Evolutionary conservation across 164 flowering plant species (phyloP).

Genomic region (Stephania yunnanensis): DNA sequence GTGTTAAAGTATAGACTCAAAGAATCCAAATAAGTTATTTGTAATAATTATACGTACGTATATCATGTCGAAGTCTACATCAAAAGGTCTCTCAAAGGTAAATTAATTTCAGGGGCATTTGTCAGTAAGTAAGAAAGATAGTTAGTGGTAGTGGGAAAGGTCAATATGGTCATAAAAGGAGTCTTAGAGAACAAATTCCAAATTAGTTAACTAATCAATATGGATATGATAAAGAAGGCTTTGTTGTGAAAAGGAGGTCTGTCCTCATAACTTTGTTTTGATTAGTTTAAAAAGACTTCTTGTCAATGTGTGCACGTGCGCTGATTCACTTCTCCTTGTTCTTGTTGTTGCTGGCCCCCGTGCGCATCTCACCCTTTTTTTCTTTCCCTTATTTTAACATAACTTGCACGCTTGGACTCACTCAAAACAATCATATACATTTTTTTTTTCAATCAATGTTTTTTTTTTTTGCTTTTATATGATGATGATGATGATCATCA

Average conservation of each 20-base stretch:
- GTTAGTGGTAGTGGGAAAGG: not conserved
- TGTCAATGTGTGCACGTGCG: constrained; percentile 48
- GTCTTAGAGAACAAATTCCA: not conserved
- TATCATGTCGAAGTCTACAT: too few relatives aligned
- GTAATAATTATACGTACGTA: too few relatives aligned
- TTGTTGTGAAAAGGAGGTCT: not conserved
- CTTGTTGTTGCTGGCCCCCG: constrained; percentile 16
- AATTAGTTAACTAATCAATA: not conserved
- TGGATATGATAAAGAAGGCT: too few relatives aligned
- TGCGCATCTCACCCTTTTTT: constrained; percentile 10
- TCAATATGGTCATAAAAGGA: not conserved
- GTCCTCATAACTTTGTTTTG: not conserved
- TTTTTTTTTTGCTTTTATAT: not conserved
- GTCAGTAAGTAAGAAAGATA: not conserved
- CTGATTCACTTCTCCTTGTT: constrained; percentile 14
- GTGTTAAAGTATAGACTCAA: too few relatives aligned
- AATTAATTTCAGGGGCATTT: too few relatives aligned
- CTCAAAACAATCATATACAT: not conserved
- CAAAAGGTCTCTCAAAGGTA: too few relatives aligned
- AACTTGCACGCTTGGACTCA: constrained; percentile 28
- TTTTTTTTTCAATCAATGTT: not conserved
- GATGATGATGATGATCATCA: too few relatives aligned
- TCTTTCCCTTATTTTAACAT: constrained; percentile 22
- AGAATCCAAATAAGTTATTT: too few relatives aligned
- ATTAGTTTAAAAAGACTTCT: not conserved